A percentile compares a stretch with the other conserved stretches of the same genome.
Conservation (phyloP, 345 rosid species). For the Eucalyptus curtisii region DNA sequence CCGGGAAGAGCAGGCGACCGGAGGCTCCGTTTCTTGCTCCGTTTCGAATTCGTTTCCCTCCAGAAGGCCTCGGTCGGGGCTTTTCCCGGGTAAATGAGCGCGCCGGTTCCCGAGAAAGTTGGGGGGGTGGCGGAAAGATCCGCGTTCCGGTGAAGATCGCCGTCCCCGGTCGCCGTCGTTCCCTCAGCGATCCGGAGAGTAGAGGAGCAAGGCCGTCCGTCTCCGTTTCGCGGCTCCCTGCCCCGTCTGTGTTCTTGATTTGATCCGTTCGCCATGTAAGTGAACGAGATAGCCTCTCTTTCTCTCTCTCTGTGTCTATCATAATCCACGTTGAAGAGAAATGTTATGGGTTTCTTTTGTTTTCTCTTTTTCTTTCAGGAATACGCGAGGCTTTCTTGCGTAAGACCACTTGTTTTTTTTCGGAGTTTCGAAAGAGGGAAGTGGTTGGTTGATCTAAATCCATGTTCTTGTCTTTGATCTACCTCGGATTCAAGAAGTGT, state of each 20-base stretch:
- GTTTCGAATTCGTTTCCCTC: background rate
- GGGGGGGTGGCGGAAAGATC: background rate
- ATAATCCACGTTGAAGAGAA: background rate
- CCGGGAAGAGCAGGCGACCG: background rate
- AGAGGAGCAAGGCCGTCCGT: background rate
- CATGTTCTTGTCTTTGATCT: background rate
- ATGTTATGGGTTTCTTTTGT: background rate
- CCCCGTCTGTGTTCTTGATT: background rate
- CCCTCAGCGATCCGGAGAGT: background rate
- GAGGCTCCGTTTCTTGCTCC: background rate
- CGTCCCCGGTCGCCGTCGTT: background rate
- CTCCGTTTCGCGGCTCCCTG: background rate
- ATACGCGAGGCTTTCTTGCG: background rate
- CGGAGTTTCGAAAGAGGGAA: background rate
- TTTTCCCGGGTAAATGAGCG: background rate
- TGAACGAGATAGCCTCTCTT: background rate
- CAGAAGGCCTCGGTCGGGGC: background rate
- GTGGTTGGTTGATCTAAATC: background rate
- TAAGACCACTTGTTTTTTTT: background rate
- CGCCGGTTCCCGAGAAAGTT: background rate
- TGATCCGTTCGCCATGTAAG: background rate
- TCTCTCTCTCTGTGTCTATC: background rate
- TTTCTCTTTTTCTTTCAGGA: background rate
- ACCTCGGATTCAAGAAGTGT: background rate
- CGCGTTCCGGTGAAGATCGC: background rate